Conservation (phyloP, 331 rosid species). For the Stylosanthes scabra region DNA sequence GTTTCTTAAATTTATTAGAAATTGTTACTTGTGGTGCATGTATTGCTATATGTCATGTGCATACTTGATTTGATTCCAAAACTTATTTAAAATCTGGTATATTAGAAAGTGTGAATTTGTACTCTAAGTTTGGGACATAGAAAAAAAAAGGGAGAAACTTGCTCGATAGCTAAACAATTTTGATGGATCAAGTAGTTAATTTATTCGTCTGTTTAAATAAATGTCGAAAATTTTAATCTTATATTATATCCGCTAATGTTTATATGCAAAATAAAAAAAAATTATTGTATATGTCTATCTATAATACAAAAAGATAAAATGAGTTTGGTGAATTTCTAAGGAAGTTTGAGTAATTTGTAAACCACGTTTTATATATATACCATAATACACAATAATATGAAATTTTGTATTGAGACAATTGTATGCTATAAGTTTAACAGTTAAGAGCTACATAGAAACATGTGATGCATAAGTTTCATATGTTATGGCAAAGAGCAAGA, state of each 20-base stretch:
- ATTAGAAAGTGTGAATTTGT: no score
- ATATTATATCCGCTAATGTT: no score
- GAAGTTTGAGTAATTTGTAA: constrained; percentile 14
- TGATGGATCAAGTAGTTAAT: no score
- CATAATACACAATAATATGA: no score
- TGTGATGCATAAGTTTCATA: not conserved
- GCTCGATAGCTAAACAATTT: no score
- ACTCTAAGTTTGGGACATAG: no score
- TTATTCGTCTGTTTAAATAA: no score
- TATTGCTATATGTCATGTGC: not conserved
- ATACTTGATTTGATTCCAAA: constrained; percentile 2
- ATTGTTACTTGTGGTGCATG: constrained; percentile 20
- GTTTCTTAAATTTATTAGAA: not conserved
- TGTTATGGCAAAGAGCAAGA: no score
- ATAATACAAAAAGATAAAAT: not conserved
- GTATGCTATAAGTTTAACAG: not conserved
- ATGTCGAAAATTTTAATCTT: not conserved
- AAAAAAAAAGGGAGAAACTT: no score
- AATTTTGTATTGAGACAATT: not conserved
- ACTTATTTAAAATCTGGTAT: not conserved
- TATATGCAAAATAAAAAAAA: constrained; percentile 12
- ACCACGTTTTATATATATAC: constrained; percentile 1
- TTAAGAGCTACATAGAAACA: not conserved
- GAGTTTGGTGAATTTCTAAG: not conserved
- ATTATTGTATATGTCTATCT: constrained; percentile 22